phyloP scores from a whole-genome alignment of 495 filamentous ascomycete species.

The Daldinia loculata region DNA sequence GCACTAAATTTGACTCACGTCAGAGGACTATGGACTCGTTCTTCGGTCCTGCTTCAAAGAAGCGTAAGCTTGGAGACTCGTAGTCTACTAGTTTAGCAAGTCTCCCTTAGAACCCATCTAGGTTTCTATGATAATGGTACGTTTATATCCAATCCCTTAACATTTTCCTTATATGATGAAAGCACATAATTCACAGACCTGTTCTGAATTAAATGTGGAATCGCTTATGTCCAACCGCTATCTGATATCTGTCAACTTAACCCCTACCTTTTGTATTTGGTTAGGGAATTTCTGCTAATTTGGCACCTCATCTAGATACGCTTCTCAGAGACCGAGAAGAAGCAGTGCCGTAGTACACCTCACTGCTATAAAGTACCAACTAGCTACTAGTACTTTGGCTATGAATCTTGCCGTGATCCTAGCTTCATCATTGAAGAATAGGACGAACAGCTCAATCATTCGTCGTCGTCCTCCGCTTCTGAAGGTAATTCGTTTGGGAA shows the following conservation, averaged over 20 bases:
- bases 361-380: background rate
- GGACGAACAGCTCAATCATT: background rate
- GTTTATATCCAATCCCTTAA: slow-evolving; percentile 39
- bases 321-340: background rate
- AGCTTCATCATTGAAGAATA: slow-evolving; percentile 6
- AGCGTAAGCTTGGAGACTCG: slow-evolving; percentile 48
- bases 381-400: background rate
- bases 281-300: slow-evolving; percentile 17
- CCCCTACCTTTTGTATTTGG: background rate
- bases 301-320: background rate
- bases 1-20: slow-evolving; percentile 71
- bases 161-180: slow-evolving; percentile 65
- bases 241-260: slow-evolving; percentile 62
- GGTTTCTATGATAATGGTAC: slow-evolving; percentile 37
- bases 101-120: background rate
- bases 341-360: background rate
- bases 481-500: slow-evolving; percentile 70
- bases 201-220: slow-evolving; percentile 75
- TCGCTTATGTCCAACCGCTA: slow-evolving; percentile 78
- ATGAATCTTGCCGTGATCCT: background rate
- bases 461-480: slow-evolving; percentile 46
- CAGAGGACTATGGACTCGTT: slow-evolving; percentile 82
- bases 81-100: background rate
- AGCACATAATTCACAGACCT: slow-evolving; percentile 79
- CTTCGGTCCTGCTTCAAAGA: slow-evolving; percentile 63